Conservation (phyloP, 2,329 filamentous ascomycete species). For the Rutstroemia sp. region DNA sequence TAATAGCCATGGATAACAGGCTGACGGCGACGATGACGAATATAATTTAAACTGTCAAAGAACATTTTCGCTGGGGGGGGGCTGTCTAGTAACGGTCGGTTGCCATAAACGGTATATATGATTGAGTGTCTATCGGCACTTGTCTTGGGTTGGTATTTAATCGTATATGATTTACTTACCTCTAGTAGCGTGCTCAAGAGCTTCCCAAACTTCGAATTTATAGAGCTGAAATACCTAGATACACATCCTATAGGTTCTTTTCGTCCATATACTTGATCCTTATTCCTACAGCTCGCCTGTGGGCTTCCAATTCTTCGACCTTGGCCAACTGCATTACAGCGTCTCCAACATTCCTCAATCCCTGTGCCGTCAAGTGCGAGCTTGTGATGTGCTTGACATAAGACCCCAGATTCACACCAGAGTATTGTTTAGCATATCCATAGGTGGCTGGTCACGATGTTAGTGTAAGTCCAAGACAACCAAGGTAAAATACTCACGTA, state of each 20-base stretch:
- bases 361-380: slow-evolving; percentile 79
- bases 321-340: slow-evolving; percentile 94
- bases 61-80: no score
- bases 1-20: no score
- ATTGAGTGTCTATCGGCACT: no score
- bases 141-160: no score
- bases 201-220: no score
- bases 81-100: no score
- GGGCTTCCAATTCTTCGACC: slow-evolving; percentile 91
- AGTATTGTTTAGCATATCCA: slow-evolving; percentile 97
- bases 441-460: slow-evolving; percentile 65
- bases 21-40: no score
- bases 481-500: slow-evolving; percentile 60
- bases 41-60: no score
- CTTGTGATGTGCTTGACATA: slow-evolving; percentile 98
- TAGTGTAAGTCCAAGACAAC: background rate
- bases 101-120: no score
- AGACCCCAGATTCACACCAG: slow-evolving; percentile 88
- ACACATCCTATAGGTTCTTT: slow-evolving; percentile 11
- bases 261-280: slow-evolving; percentile 43
- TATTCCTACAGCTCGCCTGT: slow-evolving; percentile 67
- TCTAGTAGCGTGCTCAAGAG: no score
- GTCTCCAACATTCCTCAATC: slow-evolving; percentile 73
- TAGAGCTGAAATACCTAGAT: background rate
- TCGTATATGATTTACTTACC: no score